Percentiles rank a stretch among this genome's conserved stretches.
Conservation (phyloP, 1,284 basidiomycete species). For the Coniferiporia weirii region DNA sequence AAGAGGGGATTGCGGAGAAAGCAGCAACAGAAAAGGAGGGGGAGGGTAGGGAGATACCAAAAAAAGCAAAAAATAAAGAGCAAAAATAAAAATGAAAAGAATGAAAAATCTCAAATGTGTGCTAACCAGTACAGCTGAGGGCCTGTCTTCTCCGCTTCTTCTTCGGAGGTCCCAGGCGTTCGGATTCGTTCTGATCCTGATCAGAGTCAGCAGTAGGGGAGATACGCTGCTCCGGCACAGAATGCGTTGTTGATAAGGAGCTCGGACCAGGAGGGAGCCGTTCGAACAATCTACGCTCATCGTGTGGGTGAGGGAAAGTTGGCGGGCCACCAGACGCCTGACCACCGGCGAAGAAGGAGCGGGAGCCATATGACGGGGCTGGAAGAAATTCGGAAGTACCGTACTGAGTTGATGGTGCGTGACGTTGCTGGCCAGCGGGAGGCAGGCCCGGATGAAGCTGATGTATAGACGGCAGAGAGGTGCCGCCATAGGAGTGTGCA, state of each 20-base stretch:
- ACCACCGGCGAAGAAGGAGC: slow-evolving; percentile 11
- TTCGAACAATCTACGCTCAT: slow-evolving; percentile 1
- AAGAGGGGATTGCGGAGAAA: slow-evolving; percentile 3
- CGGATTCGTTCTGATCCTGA: slow-evolving; percentile 23
- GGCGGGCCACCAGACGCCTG: slow-evolving; percentile 25
- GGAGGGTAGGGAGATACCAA: slow-evolving; percentile 12
- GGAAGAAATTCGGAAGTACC: slow-evolving; percentile 18
- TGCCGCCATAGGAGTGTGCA: slow-evolving; percentile 16
- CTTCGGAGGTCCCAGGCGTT: slow-evolving; percentile 54
- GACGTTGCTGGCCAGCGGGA: slow-evolving; percentile 27
- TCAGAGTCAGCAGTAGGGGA: slow-evolving; percentile 38
- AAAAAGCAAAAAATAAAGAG: slow-evolving; percentile 10
- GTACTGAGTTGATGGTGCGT: slow-evolving; percentile 15
- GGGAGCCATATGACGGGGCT: slow-evolving; percentile 9
- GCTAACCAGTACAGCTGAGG: slow-evolving; percentile 71
- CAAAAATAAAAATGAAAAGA: slow-evolving; percentile 1
- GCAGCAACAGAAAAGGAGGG: slow-evolving; percentile 17
- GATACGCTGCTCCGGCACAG: slow-evolving; percentile 1
- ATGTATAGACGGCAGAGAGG: slow-evolving; percentile 57
- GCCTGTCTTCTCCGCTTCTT: slow-evolving; percentile 72
- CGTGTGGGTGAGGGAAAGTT: slow-evolving; percentile 9
- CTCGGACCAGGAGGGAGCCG: neutral
- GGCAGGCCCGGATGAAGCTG: slow-evolving; percentile 59
- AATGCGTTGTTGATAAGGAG: neutral
- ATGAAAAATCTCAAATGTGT: slow-evolving; percentile 3